These are phyloP conservation scores for Fraxinus cuspidata DNA, from an alignment of 257 asterid genomes.

Conservation along the genomic window DNA sequence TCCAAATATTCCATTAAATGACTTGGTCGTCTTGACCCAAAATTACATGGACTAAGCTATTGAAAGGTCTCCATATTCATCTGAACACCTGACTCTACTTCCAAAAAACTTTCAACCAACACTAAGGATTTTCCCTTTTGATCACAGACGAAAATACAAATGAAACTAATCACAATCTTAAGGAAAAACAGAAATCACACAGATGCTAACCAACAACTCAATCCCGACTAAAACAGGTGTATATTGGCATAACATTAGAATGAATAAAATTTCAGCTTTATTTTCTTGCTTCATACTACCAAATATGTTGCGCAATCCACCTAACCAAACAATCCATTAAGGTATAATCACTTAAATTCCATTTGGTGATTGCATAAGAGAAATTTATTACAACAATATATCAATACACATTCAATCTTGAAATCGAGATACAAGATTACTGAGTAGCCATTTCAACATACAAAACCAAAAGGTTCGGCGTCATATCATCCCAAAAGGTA, in stretches of 20 bases:
- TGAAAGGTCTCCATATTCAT: background rate
- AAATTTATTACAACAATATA: constrained; percentile 27
- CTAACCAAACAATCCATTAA: background rate
- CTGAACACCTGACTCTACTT: background rate
- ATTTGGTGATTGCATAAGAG: constrained; percentile 13
- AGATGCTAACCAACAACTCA: constrained; percentile 17
- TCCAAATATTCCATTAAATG: background rate
- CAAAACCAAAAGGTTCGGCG: background rate
- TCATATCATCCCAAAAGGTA: constrained; percentile 11
- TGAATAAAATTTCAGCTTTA: background rate
- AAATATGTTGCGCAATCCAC: background rate
- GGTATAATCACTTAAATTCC: constrained; percentile 21
- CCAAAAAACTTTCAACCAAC: constrained; percentile 4
- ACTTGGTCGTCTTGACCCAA: background rate
- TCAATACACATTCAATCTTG: constrained; percentile 18
- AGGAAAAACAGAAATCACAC: constrained; percentile 9
- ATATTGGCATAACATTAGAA: background rate
- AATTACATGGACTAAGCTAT: background rate
- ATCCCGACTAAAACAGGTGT: constrained; percentile 16
- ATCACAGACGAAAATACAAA: background rate
- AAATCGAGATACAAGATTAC: constrained; percentile 31
- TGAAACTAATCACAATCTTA: background rate
- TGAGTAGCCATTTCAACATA: constrained; percentile 27
- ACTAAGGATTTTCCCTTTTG: constrained; percentile 7
- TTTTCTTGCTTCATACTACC: no score